Conservation (phyloP, 495 filamentous ascomycete genomes). For the Penicillium riverlandense region DNA sequence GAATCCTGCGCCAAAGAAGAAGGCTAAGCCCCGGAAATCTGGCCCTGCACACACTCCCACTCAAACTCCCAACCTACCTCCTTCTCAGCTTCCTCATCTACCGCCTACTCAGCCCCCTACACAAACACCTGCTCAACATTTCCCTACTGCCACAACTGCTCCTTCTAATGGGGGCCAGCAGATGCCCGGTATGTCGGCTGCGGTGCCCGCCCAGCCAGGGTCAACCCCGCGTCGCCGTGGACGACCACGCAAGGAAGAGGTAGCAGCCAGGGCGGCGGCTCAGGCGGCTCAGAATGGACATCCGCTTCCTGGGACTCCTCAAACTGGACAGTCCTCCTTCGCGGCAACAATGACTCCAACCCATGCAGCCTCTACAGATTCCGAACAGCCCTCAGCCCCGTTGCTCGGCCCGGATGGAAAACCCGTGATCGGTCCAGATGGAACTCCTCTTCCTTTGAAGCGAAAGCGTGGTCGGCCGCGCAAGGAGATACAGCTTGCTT, state of each 20-base stretch:
- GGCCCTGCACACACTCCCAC: constrained; percentile 3
- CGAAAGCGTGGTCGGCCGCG: constrained; percentile 34
- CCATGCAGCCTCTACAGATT: constrained; percentile 2
- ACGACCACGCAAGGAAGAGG: constrained; percentile 22
- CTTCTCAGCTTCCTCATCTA: not conserved
- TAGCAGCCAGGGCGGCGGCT: constrained; percentile 15
- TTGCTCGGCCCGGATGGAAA: constrained; percentile 27
- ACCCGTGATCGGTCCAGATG: constrained; percentile 16
- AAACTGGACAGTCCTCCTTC: constrained; percentile 18
- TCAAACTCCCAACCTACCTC: not conserved
- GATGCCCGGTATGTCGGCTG: not conserved
- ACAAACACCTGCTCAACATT: not conserved
- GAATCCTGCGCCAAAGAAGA: constrained; percentile 19
- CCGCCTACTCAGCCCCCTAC: not conserved
- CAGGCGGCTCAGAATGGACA: constrained; percentile 13
- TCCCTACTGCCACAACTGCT: not conserved
- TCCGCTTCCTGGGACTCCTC: constrained; percentile 1
- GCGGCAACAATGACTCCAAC: constrained; percentile 14
- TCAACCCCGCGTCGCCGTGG: constrained; percentile 18
- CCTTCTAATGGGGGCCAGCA: constrained; percentile 13
- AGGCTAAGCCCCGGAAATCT: constrained; percentile 11
- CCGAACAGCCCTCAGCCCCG: constrained; percentile 7
- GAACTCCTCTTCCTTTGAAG: constrained; percentile 25
- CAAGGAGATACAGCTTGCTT: constrained; percentile 30
- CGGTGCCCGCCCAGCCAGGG: constrained; percentile 3